phyloP scores from a whole-genome alignment of 148 eudicot species.

The Nyssa sinensis region DNA sequence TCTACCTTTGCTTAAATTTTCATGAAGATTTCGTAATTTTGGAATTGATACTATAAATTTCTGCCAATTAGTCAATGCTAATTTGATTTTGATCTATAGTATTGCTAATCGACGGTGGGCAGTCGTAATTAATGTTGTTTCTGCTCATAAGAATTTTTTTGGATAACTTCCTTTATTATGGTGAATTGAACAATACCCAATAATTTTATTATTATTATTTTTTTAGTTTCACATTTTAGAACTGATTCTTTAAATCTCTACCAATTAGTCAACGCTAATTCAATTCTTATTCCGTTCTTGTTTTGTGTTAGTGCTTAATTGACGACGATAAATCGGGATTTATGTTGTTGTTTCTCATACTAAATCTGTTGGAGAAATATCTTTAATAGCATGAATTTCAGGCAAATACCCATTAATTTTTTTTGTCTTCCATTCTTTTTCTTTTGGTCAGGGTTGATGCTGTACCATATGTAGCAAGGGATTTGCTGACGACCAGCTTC shows the following conservation, averaged over 20 bases:
- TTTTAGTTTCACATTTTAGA: not conserved
- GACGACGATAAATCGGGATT: not conserved
- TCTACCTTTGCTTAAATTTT: too few relatives aligned
- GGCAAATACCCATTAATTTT: not conserved
- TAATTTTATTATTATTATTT: not conserved
- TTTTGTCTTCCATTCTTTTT: not conserved
- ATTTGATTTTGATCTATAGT: too few relatives aligned
- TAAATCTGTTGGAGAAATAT: not conserved
- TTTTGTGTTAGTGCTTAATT: not conserved
- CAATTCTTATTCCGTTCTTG: not conserved
- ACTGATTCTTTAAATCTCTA: not conserved
- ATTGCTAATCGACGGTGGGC: too few relatives aligned
- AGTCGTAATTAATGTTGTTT: too few relatives aligned
- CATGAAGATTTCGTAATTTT: too few relatives aligned
- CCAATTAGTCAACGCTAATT: not conserved
- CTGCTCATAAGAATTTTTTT: too few relatives aligned
- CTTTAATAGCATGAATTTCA: not conserved
- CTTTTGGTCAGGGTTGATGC: conserved; percentile 4
- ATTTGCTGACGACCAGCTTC: not conserved
- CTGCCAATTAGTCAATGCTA: too few relatives aligned
- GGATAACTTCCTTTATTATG: too few relatives aligned
- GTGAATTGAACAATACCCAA: too few relatives aligned
- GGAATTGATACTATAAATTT: too few relatives aligned
- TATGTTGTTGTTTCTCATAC: not conserved
- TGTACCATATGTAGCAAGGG: not conserved